phyloP scores from a whole-genome alignment of 2,329 filamentous ascomycete species.

The Exophiala oligosperma region DNA sequence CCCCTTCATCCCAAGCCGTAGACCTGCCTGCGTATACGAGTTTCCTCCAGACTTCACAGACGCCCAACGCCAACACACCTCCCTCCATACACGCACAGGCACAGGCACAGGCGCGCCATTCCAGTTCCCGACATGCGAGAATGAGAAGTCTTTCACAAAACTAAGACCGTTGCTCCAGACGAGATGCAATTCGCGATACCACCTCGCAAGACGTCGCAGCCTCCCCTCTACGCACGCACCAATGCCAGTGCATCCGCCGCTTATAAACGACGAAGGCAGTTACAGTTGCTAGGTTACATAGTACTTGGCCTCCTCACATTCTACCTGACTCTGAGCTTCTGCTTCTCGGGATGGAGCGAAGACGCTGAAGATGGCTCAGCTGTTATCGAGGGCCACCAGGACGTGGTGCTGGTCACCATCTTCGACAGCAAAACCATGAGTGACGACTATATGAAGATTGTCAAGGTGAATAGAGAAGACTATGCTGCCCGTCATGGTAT shows the following conservation, averaged over 20 bases:
- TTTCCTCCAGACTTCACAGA: neutral
- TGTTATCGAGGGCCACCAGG: conserved; percentile 47
- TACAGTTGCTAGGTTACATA: conserved; percentile 59
- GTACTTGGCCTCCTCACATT: conserved; percentile 57
- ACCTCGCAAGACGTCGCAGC: conserved; percentile 77
- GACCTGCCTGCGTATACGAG: neutral
- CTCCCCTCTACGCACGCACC: conserved; percentile 65
- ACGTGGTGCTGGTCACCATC: conserved; percentile 79
- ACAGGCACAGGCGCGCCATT: no score
- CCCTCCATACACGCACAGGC: no score
- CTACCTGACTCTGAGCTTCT: conserved; percentile 59
- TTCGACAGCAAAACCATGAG: conserved; percentile 68
- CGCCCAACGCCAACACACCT: no score
- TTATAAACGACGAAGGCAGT: conserved; percentile 58
- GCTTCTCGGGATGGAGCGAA: conserved; percentile 34
- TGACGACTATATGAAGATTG: conserved; percentile 66
- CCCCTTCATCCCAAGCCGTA: neutral
- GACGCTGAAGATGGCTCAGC: conserved; percentile 32
- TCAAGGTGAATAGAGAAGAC: conserved; percentile 78
- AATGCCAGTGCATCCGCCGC: conserved; percentile 34
- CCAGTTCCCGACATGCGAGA: no score
- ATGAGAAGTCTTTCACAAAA: neutral
- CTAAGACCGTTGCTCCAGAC: conserved; percentile 3
- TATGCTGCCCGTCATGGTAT: conserved; percentile 87
- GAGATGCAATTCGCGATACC: conserved; percentile 89